Evolutionary conservation across 345 rosid genomes (phyloP).

Genomic region (Microthlaspi erraticum): DNA sequence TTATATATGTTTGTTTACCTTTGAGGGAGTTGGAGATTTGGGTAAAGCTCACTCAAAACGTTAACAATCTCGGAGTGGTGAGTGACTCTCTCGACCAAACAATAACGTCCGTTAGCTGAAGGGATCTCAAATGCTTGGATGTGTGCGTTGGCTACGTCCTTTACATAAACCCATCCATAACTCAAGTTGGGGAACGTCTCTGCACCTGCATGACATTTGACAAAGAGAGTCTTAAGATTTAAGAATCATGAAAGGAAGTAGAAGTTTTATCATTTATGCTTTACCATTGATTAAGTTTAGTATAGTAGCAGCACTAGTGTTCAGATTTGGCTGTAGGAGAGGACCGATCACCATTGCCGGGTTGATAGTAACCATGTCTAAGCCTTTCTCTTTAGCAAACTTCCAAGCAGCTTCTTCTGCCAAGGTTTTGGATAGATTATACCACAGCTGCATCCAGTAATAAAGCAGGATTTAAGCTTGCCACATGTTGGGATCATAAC

Average conservation of each 20-base stretch:
- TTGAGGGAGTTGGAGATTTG: constrained; percentile 69
- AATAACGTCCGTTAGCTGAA: constrained; percentile 46
- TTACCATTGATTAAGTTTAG: constrained; percentile 48
- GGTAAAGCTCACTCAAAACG: constrained; percentile 64
- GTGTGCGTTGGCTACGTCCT: constrained; percentile 64
- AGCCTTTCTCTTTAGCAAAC: constrained; percentile 53
- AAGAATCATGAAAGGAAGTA: not conserved
- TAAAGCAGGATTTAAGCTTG: not conserved
- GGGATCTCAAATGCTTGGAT: constrained; percentile 56
- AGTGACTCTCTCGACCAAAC: constrained; percentile 59
- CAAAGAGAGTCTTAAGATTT: not conserved
- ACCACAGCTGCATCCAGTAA: constrained; percentile 49
- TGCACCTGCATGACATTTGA: constrained; percentile 54
- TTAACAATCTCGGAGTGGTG: constrained; percentile 76
- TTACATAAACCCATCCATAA: constrained; percentile 54
- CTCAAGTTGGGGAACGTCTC: constrained; percentile 51
- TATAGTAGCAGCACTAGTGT: constrained; percentile 39
- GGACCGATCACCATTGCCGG: constrained; percentile 58
- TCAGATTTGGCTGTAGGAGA: constrained; percentile 54
- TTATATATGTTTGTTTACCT: constrained; percentile 53
- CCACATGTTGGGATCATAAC: not conserved
- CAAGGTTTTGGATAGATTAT: constrained; percentile 55
- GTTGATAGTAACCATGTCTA: constrained; percentile 53
- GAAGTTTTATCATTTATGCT: not conserved
- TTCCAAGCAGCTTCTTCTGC: constrained; percentile 63